These are phyloP conservation scores for Starmerella apis DNA, from an alignment of 805 yeast species.

Conservation along the genomic window DNA sequence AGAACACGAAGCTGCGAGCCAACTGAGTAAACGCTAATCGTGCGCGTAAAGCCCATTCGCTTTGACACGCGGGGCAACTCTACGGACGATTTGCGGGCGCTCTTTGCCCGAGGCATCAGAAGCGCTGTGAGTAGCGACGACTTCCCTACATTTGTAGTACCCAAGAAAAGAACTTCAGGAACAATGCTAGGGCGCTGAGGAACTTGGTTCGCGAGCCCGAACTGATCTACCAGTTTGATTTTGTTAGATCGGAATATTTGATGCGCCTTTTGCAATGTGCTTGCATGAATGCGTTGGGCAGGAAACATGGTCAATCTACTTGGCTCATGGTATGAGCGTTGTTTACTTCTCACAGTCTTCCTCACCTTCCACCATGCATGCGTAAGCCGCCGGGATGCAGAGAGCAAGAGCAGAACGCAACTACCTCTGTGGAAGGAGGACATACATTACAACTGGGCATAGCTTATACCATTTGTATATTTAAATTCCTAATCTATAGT, in stretches of 20 bases:
- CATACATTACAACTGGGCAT: no score
- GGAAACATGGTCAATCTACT: background rate
- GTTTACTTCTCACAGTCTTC: background rate
- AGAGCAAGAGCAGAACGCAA: no score
- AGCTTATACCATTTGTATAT: no score
- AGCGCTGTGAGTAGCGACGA: constrained; percentile 62
- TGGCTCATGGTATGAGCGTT: background rate
- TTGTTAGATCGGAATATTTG: constrained; percentile 26
- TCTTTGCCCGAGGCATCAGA: constrained; percentile 29
- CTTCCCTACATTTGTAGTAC: constrained; percentile 81
- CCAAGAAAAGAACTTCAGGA: constrained; percentile 70
- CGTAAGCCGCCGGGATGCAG: no score
- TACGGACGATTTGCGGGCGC: constrained; percentile 10
- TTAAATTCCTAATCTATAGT: background rate
- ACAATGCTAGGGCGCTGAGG: constrained; percentile 28
- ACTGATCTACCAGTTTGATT: constrained; percentile 28
- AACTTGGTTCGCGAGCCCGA: constrained; percentile 26
- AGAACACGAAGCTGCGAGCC: constrained; percentile 55
- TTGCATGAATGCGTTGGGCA: background rate
- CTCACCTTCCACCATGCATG: no score
- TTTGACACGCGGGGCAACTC: constrained; percentile 38
- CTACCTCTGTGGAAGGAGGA: no score
- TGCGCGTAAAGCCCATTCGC: constrained; percentile 46
- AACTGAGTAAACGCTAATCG: constrained; percentile 62
- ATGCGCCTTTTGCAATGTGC: constrained; percentile 26